These are phyloP conservation scores for Diaporthe vexans DNA, from an alignment of 2,329 filamentous ascomycete species.

Conservation along the genomic window DNA sequence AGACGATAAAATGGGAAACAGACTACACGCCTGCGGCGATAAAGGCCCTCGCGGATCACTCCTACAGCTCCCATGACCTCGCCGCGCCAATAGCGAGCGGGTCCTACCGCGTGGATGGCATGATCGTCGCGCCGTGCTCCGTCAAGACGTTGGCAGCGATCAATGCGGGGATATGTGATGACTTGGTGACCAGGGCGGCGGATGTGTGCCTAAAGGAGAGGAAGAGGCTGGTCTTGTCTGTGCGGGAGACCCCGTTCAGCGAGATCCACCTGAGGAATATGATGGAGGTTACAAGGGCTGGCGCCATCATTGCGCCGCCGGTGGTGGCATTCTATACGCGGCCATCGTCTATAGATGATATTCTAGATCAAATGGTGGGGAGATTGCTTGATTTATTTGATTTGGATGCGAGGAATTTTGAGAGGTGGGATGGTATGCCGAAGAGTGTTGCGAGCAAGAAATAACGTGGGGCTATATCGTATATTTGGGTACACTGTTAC, in stretches of 20 bases:
- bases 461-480: neutral
- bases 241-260: conserved; percentile 61
- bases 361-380: conserved; percentile 61
- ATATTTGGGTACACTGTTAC: too few relatives aligned
- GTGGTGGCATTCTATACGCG: conserved; percentile 60
- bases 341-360: conserved; percentile 55
- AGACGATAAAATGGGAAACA: conserved; percentile 63
- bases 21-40: conserved; percentile 54
- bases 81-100: conserved; percentile 60
- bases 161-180: conserved; percentile 57
- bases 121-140: conserved; percentile 63
- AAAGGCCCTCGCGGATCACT: conserved; percentile 54
- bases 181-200: conserved; percentile 60
- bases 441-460: conserved; percentile 22
- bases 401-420: conserved; percentile 56
- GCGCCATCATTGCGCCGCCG: conserved; percentile 60
- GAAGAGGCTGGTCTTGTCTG: conserved; percentile 55
- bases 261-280: conserved; percentile 63
- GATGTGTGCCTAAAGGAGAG: conserved; percentile 63
- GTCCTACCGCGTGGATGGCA: conserved; percentile 59
- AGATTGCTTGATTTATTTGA: conserved; percentile 61
- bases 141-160: conserved; percentile 64
- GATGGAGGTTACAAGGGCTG: conserved; percentile 53
- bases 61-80: conserved; percentile 58
- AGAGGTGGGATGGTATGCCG: conserved; percentile 53